phyloP scores from a whole-genome alignment of 192 early-diverging fungal genomes.

The Polychytrium aggregatum region DNA sequence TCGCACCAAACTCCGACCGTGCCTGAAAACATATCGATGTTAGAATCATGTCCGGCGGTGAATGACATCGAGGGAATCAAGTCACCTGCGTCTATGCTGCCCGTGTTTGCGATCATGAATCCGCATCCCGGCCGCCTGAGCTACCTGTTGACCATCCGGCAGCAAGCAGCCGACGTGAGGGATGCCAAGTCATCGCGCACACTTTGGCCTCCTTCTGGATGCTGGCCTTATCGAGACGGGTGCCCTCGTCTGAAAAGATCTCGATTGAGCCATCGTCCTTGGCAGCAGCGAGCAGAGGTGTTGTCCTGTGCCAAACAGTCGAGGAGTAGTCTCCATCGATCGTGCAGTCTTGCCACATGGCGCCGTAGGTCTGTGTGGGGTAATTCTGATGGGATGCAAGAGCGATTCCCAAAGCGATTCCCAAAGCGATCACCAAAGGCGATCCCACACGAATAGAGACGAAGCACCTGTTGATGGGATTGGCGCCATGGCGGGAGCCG shows the following conservation, averaged over 20 bases:
- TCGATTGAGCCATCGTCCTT: constrained; percentile 20
- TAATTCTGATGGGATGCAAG: too few species aligned
- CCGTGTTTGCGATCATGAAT: too few species aligned
- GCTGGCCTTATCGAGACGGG: constrained; percentile 4
- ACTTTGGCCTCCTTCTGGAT: constrained; percentile 3
- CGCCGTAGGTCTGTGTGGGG: too few species aligned
- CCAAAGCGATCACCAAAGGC: too few species aligned
- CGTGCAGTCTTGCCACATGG: constrained; percentile 22
- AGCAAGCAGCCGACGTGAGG: constrained; percentile 19
- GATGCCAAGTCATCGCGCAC: constrained; percentile 17
- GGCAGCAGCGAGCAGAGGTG: constrained; percentile 17
- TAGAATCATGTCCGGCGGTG: neutral
- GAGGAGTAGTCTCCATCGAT: constrained; percentile 13
- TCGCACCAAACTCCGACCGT: constrained; percentile 35
- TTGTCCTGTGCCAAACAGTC: constrained; percentile 9
- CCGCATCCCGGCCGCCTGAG: too few species aligned
- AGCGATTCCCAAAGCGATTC: too few species aligned
- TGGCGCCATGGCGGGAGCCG: too few species aligned
- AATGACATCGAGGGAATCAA: neutral
- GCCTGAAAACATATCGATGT: constrained; percentile 17
- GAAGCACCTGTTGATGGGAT: too few species aligned
- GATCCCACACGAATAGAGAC: too few species aligned
- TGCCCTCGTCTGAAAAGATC: constrained; percentile 15
- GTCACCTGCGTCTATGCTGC: too few species aligned
- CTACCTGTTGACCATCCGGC: constrained; percentile 20